These are phyloP conservation scores for Candida pini DNA, from an alignment of 805 yeast species.

Conservation along the genomic window DNA sequence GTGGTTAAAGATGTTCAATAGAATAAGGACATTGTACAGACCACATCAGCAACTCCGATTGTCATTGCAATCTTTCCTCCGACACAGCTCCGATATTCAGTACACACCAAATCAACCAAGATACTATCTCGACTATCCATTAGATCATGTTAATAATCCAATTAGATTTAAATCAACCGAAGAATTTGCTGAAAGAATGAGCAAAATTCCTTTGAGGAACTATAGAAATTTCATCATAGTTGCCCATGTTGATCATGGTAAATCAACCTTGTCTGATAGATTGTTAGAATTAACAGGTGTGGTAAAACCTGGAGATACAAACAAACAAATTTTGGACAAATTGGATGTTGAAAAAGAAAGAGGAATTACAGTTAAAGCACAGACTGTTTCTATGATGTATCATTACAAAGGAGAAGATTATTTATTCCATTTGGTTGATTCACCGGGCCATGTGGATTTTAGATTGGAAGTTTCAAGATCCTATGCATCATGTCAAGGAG, in stretches of 20 bases:
- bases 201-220: constrained; percentile 74
- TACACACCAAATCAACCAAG: constrained; percentile 19
- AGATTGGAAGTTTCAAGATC: constrained; percentile 90
- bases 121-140: constrained; percentile 22
- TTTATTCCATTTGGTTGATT: constrained; percentile 84
- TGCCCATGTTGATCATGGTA: constrained; percentile 87
- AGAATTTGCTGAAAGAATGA: constrained; percentile 42
- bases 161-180: constrained; percentile 12
- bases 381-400: constrained; percentile 92
- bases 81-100: too few species aligned
- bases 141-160: constrained; percentile 26
- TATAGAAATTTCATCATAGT: constrained; percentile 91
- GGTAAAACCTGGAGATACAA: constrained; percentile 59
- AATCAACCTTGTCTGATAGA: constrained; percentile 86
- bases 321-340: constrained; percentile 83
- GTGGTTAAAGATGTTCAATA: too few species aligned
- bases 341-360: constrained; percentile 93
- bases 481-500: constrained; percentile 96
- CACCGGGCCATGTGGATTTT: constrained; percentile 98
- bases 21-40: too few species aligned
- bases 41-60: too few species aligned
- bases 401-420: constrained; percentile 64
- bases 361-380: constrained; percentile 96
- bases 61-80: too few species aligned
- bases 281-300: constrained; percentile 86